Evolutionary conservation across 1,284 basidiomycete genomes (phyloP), one percentile per base, ranked within the genome.

Genomic region (Ustilago lituana): DNA sequence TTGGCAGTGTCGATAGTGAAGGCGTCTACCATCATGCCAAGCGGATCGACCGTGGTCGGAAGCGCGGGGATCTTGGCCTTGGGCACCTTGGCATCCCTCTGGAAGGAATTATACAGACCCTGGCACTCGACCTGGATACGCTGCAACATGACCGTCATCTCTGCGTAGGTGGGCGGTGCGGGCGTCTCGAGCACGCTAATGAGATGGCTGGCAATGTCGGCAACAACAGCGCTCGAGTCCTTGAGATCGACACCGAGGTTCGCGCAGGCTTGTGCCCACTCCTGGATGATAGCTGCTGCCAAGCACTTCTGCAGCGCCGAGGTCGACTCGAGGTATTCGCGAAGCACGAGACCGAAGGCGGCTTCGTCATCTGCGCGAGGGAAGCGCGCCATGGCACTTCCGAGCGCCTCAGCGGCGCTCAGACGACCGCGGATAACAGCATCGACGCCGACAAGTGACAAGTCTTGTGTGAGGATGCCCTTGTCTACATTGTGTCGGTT

Each of bases 261-360:
- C 6, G 41, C 58, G 22, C 78, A 71, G 31, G 74, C 75, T 22
- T 77, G 71, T 0, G 94, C 92, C 96, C 95, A 98, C 84, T 98
- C 93, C 82, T 97, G 93, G 1, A 94, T 84, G 69, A 98, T 87
- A 31, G 92, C 88, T 5, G 92, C 89, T 3, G 90, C 85, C 26
- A 98, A 84, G 80, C 94, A 90, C 73, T 91, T 90, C 78, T 97
- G 94, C 20, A 98, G 87, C 85, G 96, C 95, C 74, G 92, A 94
- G 0, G 89, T 87, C 1, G 95, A 96, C 36, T 88, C 87, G 69
- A 97, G 84, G 66, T 94, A 95, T 67, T 91, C 88, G 4, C 86
- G 75, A 8, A 98, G 86, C 49, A 91, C 88, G 0, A 88, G 87
- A 29, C 87, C 83, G 77, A 79, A 68, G 1, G 60, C 44, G 2